These are phyloP conservation scores for Heterococcus sp. DNA, from an alignment of 108 stramenopile genomes.

Conservation along the genomic window DNA sequence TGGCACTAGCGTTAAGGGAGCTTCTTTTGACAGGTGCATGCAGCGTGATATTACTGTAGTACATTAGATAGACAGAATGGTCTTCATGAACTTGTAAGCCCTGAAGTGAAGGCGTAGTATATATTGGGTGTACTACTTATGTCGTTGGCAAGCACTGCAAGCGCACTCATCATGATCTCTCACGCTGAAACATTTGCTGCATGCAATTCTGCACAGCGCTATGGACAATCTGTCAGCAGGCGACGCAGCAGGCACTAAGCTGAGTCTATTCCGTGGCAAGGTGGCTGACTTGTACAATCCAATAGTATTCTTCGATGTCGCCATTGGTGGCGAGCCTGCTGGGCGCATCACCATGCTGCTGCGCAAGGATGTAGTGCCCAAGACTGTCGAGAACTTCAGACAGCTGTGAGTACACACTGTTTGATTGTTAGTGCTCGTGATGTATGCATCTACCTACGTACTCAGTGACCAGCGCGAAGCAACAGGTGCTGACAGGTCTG, in stretches of 20 bases:
- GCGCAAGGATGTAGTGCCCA: constrained; percentile 76
- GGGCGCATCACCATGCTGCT: constrained; percentile 55
- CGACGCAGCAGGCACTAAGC: constrained; percentile 13
- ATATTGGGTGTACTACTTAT: no score
- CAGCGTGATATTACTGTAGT: background rate
- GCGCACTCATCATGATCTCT: background rate
- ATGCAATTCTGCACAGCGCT: constrained; percentile 33
- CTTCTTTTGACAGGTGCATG: constrained; percentile 16
- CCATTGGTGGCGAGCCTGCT: constrained; percentile 44
- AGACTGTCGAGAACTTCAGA: constrained; percentile 95
- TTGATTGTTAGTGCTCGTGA: background rate
- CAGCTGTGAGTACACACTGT: constrained; percentile 77
- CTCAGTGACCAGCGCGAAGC: no score
- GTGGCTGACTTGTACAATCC: constrained; percentile 49
- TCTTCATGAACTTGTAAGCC: no score
- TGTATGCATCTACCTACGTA: background rate
- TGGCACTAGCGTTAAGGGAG: constrained; percentile 19
- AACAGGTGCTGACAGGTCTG: no score
- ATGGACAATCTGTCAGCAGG: constrained; percentile 29
- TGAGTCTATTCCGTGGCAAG: constrained; percentile 29
- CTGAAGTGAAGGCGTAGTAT: no score
- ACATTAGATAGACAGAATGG: no score
- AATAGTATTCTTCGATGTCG: constrained; percentile 61
- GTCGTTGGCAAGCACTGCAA: background rate
- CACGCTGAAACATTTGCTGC: background rate